phyloP scores from a whole-genome alignment of 2,329 filamentous ascomycete species.

The Cladosporium sp. region DNA sequence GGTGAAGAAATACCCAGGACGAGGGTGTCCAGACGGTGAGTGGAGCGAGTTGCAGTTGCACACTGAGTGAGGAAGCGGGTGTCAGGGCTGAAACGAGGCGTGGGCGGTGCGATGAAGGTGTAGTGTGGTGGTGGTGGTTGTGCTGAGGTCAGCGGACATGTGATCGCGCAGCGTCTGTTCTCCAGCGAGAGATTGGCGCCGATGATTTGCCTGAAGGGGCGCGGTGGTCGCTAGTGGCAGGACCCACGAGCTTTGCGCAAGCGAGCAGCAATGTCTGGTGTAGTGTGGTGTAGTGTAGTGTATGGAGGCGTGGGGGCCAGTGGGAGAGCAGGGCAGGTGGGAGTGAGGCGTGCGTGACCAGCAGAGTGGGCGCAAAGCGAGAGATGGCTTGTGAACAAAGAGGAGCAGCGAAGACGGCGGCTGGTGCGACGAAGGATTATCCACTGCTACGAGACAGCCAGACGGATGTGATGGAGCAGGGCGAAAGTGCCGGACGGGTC shows the following conservation, averaged over 20 bases:
- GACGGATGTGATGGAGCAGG: no score
- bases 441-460: not conserved
- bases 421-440: not conserved
- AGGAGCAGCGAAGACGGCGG: not conserved
- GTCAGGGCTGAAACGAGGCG: conserved; percentile 9
- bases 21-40: not conserved
- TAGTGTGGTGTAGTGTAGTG: not conserved
- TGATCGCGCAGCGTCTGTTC: not conserved
- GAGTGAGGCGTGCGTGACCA: not conserved
- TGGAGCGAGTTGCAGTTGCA: not conserved
- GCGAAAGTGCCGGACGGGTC: not conserved
- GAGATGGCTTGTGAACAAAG: not conserved
- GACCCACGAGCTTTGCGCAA: conserved; percentile 14
- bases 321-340: not conserved
- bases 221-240: not conserved
- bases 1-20: not conserved
- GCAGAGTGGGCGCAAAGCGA: not conserved
- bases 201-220: conserved; percentile 3
- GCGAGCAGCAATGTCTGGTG: conserved; percentile 4
- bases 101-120: not conserved
- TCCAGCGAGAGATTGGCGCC: not conserved
- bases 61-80: not conserved
- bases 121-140: not conserved
- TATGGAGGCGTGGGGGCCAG: not conserved
- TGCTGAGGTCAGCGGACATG: conserved; percentile 5